Percentiles rank a stretch among this genome's conserved stretches.
phyloP scores from a whole-genome alignment of 352 stramenopile genomes.

The Phytopythium sindhum region DNA sequence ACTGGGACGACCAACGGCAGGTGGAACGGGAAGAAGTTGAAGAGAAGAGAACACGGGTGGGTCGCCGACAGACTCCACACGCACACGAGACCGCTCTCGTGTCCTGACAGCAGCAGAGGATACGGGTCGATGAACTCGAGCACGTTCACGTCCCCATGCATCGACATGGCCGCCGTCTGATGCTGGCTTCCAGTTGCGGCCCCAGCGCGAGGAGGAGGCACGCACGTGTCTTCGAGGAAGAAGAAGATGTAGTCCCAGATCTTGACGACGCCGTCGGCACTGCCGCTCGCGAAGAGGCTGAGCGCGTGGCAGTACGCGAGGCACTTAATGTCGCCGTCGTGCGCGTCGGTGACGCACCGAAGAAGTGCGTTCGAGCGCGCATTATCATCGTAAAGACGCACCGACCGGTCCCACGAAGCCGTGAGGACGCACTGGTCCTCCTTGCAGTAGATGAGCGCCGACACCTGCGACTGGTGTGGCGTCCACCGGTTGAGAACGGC shows the following conservation, averaged over 20 bases:
- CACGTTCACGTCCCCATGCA: slow-evolving; percentile 47
- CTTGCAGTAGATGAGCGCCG: slow-evolving; percentile 66
- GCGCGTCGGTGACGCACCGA: slow-evolving; percentile 61
- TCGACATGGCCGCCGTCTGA: background rate
- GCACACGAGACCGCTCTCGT: slow-evolving; percentile 68
- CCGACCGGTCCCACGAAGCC: slow-evolving; percentile 69
- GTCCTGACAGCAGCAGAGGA: slow-evolving; percentile 58
- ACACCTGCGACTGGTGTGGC: slow-evolving; percentile 58
- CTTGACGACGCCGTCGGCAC: slow-evolving; percentile 62
- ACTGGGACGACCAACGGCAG: slow-evolving; percentile 8
- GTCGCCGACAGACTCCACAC: slow-evolving; percentile 53
- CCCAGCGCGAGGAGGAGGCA: slow-evolving; percentile 5
- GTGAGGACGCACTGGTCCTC: slow-evolving; percentile 74
- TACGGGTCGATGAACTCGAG: slow-evolving; percentile 77
- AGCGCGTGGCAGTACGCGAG: slow-evolving; percentile 73
- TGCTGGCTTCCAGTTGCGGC: slow-evolving; percentile 7
- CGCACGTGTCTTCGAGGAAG: slow-evolving; percentile 62
- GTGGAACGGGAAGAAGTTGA: slow-evolving; percentile 38
- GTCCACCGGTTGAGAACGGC: slow-evolving; percentile 61
- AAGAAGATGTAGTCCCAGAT: slow-evolving; percentile 89
- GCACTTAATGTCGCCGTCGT: slow-evolving; percentile 77
- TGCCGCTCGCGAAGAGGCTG: slow-evolving; percentile 57
- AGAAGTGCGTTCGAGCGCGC: slow-evolving; percentile 49
- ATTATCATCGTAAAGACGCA: slow-evolving; percentile 74
- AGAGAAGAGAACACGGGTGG: slow-evolving; percentile 35